phyloP scores from a whole-genome alignment of 495 filamentous ascomycete species.

The Penicillium silybi region DNA sequence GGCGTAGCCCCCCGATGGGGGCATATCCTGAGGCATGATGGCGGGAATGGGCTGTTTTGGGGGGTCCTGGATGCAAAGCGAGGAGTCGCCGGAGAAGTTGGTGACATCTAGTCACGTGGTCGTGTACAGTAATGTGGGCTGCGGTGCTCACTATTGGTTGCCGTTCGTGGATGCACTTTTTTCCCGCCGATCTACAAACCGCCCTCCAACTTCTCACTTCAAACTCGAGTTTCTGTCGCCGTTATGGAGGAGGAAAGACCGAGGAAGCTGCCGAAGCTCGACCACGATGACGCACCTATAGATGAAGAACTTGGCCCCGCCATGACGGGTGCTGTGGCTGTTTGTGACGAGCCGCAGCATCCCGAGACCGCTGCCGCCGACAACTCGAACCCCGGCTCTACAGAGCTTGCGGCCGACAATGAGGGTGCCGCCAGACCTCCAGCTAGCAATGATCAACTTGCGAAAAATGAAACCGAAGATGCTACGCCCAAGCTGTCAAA shows the following conservation, averaged over 20 bases:
- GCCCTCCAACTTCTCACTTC: conserved; percentile 9
- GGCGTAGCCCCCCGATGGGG: conserved; percentile 88
- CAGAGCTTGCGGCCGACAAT: conserved; percentile 1
- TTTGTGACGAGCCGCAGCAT: conserved; percentile 11
- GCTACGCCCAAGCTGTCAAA: conserved; percentile 59
- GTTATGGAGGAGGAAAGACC: conserved; percentile 52
- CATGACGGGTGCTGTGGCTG: conserved; percentile 32
- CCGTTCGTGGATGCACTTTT: conserved; percentile 14
- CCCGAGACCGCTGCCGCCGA: conserved; percentile 1
- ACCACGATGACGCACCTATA: conserved; percentile 18
- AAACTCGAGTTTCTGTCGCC: neutral
- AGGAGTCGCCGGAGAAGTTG: conserved; percentile 36
- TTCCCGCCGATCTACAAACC: conserved; percentile 19
- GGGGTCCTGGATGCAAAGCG: conserved; percentile 17
- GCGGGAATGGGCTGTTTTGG: conserved; percentile 19
- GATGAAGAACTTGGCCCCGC: conserved; percentile 22
- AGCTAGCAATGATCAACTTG: neutral
- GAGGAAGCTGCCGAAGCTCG: conserved; percentile 48
- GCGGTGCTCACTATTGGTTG: conserved; percentile 28
- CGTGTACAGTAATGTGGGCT: conserved; percentile 33
- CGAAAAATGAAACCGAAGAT: conserved; percentile 11
- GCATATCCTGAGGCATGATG: conserved; percentile 76
- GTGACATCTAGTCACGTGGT: conserved; percentile 35
- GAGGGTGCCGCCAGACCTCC: neutral
- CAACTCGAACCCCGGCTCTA: conserved; percentile 3